Base-by-base conservation (phyloP, 2,329 filamentous ascomycete genomes). In the Diaporthe destruens region DNA sequence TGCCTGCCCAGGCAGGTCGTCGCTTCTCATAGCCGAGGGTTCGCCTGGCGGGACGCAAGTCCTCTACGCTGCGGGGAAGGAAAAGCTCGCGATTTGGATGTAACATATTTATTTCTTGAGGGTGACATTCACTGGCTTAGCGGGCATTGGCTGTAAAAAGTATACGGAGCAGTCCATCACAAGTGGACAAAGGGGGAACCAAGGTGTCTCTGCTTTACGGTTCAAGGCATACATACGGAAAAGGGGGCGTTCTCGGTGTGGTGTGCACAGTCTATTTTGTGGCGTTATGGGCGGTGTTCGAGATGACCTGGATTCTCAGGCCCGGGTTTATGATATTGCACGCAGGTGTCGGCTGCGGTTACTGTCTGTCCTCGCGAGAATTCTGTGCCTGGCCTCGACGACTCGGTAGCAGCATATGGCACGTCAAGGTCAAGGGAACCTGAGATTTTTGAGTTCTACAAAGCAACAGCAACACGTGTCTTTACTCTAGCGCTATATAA, bases 1-100 rank as follows among this genome's bases (percentile, higher is more conserved):
- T 89, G 82, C 85, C 87, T 55, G 87, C 87, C 47, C 87, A 89
- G 77, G 84, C 84, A 71, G 84, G 87, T 11, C 85, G 89, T 72
- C 88, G 88, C 74, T 90, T 87, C 80, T 89, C 87, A 80, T 91
- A 88, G 81, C 47, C 23, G 59, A 53, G 29, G 34, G 25, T 18
- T 11, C 59, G 12, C 23, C 23, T 9, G 1, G 25, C 49, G 44
- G 54, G 34, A 32, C 23, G 56, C 18, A 70, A 61, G n/a, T 20
- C 9, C 14, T n/a, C 55, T 14, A 42, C 25, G 55, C 47, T 23
- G n/a, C 6, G 42, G n/a, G 54, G 16, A 57, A 9, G 47, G 47
- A 29, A 29, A 34, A 34, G 44, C 23, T 20, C 12, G 39, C 42
- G 51, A 42, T 61, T 59, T 36, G 47, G 57, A 29, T 74, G 72